Percentiles rank a stretch among this genome's conserved stretches.
Conservation (phyloP, 257 asterid species). For the Misopates orontium region DNA sequence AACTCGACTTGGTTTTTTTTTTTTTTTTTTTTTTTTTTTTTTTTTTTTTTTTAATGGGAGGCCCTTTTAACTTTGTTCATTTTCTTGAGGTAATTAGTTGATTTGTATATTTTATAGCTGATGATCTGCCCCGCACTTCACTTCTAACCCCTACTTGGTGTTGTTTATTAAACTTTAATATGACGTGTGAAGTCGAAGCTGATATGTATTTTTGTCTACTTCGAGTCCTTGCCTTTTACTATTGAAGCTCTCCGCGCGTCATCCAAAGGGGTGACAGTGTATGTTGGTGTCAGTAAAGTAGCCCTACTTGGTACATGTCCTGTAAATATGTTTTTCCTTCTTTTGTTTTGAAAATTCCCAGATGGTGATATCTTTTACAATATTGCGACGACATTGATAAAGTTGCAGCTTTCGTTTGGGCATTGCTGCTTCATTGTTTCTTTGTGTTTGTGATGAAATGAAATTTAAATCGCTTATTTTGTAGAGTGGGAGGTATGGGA, state of each 20-base stretch:
- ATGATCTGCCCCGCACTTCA: neutral
- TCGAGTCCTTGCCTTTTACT: neutral
- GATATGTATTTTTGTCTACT: slow-evolving; percentile 1
- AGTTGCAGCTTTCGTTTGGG: neutral
- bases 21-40: neutral
- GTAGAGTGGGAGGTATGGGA: slow-evolving; percentile 98
- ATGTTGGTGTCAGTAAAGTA: neutral
- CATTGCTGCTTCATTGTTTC: neutral
- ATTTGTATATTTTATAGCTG: slow-evolving; percentile 12
- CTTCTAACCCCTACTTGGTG: neutral
- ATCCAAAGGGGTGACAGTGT: neutral
- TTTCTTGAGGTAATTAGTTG: slow-evolving; percentile 9
- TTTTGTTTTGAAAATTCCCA: neutral
- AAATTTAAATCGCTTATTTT: slow-evolving; percentile 15
- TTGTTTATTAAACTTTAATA: neutral
- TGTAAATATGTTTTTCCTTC: neutral
- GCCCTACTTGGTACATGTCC: neutral
- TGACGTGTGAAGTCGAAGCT: neutral
- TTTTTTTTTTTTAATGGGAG: neutral
- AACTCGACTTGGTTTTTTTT: too few relatives aligned
- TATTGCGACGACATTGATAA: neutral
- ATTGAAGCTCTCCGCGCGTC: neutral
- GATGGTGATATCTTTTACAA: neutral
- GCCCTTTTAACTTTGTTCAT: neutral
- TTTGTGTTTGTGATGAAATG: slow-evolving; percentile 20